Percentiles rank a stretch among this genome's conserved stretches.
Conservation (phyloP, 208 protist genomes). For the Leishmania martiniquensis region DNA sequence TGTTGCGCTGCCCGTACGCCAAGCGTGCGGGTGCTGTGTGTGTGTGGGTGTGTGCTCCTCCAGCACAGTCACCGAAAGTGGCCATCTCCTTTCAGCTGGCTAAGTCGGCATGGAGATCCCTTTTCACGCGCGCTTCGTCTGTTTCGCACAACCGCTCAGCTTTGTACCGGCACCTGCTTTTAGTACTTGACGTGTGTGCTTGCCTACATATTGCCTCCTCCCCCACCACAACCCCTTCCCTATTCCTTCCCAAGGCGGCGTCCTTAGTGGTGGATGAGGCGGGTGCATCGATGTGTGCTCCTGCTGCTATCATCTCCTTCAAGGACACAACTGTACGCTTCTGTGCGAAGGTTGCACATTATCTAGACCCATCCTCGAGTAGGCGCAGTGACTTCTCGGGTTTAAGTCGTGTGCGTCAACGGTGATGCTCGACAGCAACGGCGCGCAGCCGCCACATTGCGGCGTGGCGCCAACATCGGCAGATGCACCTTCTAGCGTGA, state of each 20-base stretch:
- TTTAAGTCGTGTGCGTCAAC: not conserved
- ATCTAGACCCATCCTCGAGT: not conserved
- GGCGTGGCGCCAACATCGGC: constrained; percentile 15
- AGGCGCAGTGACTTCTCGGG: not conserved
- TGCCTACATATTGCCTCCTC: not conserved
- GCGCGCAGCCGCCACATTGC: not conserved
- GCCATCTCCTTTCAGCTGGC: too few relatives aligned
- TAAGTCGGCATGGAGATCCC: too few relatives aligned
- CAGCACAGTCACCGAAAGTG: too few relatives aligned
- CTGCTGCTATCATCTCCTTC: not conserved
- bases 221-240: not conserved
- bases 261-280: not conserved
- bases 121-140: not conserved
- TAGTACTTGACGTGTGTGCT: not conserved
- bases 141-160: too few relatives aligned
- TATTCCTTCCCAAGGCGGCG: not conserved
- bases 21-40: too few relatives aligned
- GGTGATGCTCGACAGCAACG: not conserved
- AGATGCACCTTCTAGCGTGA: constrained; percentile 7
- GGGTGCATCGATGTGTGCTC: not conserved
- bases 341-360: not conserved
- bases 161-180: too few relatives aligned
- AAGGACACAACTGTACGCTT: not conserved
- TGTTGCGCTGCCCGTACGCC: too few relatives aligned
- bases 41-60: too few relatives aligned